Conservation (phyloP, 352 stramenopile genomes). For the Pythium chondricola region DNA sequence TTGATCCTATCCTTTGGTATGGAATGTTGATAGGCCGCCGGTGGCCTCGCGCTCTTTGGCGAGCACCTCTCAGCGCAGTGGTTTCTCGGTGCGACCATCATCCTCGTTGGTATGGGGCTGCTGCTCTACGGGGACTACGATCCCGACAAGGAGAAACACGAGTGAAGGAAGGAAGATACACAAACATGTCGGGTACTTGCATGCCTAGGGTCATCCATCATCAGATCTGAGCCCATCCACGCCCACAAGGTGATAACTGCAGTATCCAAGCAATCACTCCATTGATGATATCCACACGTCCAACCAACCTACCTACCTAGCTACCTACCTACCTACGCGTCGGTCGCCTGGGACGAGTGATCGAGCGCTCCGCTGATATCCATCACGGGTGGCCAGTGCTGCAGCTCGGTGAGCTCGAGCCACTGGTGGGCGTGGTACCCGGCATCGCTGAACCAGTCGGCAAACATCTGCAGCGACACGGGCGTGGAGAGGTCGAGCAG, state of each 20-base stretch:
- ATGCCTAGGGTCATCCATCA: no score
- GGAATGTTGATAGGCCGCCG: constrained; percentile 26
- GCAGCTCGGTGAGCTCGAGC: constrained; percentile 71
- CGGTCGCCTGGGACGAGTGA: neutral
- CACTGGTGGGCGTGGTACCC: constrained; percentile 66
- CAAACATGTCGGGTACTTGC: no score
- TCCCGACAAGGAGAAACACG: constrained; percentile 20
- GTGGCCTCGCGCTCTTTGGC: constrained; percentile 55
- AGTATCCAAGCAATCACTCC: no score
- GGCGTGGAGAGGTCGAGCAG: constrained; percentile 28
- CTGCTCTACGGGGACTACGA: constrained; percentile 58
- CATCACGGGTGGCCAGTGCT: constrained; percentile 73
- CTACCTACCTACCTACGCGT: neutral
- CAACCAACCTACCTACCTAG: constrained; percentile 5
- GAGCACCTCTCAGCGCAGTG: constrained; percentile 65
- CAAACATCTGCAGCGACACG: constrained; percentile 62
- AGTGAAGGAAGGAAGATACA: constrained; percentile 13
- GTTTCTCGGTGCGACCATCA: constrained; percentile 69
- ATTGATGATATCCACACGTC: no score
- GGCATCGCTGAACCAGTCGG: constrained; percentile 65
- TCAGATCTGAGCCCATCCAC: no score
- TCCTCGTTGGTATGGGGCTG: constrained; percentile 60
- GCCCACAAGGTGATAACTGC: no score
- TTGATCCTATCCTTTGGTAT: neutral
- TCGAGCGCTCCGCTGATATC: constrained; percentile 40